Percentiles rank a stretch among this genome's conserved stretches.
Conservation (phyloP, 83 land plant genomes). For the Thuja plicata region DNA sequence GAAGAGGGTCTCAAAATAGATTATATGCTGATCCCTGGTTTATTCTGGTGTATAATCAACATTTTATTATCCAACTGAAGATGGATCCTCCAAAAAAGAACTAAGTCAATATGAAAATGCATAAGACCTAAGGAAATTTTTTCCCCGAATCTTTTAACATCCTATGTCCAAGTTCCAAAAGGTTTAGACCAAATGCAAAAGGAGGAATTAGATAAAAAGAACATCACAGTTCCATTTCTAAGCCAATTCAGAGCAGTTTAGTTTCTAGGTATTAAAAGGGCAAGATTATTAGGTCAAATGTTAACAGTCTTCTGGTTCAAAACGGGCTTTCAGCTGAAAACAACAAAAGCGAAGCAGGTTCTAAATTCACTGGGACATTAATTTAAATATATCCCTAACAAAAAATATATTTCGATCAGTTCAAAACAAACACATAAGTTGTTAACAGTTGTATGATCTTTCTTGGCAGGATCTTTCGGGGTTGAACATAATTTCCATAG, state of each 20-base stretch:
- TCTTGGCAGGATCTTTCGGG: neutral
- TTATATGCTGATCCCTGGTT: neutral
- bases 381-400: neutral
- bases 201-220: neutral
- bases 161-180: neutral
- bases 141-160: neutral
- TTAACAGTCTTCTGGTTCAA: neutral
- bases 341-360: neutral
- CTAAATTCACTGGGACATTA: neutral
- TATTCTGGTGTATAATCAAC: neutral
- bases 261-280: neutral
- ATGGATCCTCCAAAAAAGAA: neutral
- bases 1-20: neutral
- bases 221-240: neutral
- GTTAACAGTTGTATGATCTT: neutral
- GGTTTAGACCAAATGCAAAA: neutral
- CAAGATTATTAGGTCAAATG: neutral
- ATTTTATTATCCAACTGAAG: neutral
- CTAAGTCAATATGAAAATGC: neutral
- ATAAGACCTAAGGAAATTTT: neutral
- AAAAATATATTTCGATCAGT: neutral
- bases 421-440: neutral
- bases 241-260: neutral
- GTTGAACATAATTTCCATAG: neutral
- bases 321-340: neutral